Evolutionary conservation across 106 monocot genomes (phyloP), one percentile per base, ranked within the genome.

Genomic region (Cymbidium sinense): DNA sequence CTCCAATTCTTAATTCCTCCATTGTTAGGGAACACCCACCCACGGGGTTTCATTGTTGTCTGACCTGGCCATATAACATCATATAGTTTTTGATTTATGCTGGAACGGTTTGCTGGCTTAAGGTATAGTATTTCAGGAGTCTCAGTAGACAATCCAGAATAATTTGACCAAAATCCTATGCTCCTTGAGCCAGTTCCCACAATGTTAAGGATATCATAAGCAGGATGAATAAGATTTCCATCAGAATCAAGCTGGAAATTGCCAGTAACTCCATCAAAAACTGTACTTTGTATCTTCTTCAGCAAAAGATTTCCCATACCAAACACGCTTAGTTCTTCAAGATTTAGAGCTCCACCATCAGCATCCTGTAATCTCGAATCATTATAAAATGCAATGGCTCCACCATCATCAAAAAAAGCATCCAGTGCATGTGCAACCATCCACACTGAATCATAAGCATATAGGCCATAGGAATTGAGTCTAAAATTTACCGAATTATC

Each of bases 381-480:
- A 76, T 84, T 89, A 43, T 93, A 88, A 76, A 95, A 95, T 47
- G 88, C 83, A 83, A 93, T 83, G 15, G 50, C 70, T 43, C 95
- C 95, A 39, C 92, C 93, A 23, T 84, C 75, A 20, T 89, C 73
- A 20, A 95, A 86, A 55, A 95, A 93, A 12, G 78, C 80, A 84
- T 95, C 84, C 47, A 93, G 5, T 20, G 95, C 92, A 43, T 70
- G 75, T 34, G 95, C 95, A 35, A 95, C 34, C 1, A 82, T 80
- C 93, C 95, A 93, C 5, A 95, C 87, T 7, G 86, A 80, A 79
- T 95, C 95, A 85, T 95, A 95, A 70, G 90, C 92, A 82, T 90
- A 93, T 44, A 95, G 55, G 31, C 86, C 93, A 84, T 90, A 95
- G 9, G 93, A 58, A 77, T 90, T 93, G 21, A 87, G 58, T 37